Evolutionary conservation across 2,329 filamentous ascomycete species (phyloP).

Genomic region (Chaetomium sp.): DNA sequence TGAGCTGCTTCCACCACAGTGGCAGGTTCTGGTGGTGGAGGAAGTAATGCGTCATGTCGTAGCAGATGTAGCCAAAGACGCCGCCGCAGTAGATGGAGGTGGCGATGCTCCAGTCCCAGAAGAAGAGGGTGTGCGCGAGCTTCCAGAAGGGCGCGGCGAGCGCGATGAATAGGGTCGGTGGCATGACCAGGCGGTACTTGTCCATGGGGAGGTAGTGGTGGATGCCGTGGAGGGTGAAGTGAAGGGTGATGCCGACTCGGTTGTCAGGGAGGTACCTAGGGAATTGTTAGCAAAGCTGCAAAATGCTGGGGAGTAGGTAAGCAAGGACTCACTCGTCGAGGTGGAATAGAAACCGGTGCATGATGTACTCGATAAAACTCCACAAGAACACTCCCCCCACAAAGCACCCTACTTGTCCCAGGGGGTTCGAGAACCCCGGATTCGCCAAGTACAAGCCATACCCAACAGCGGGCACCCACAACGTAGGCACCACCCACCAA

Average conservation of each 20-base stretch:
- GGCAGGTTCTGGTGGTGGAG: constrained; percentile 92
- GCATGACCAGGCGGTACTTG: constrained; percentile 94
- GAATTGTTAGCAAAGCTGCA: constrained; percentile 25
- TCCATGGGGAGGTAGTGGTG: constrained; percentile 99
- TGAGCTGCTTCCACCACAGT: constrained; percentile 80
- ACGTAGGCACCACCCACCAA: constrained; percentile 79
- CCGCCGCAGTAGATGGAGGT: constrained; percentile 78
- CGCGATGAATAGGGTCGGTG: constrained; percentile 75
- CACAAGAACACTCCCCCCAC: constrained; percentile 67
- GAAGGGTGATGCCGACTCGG: constrained; percentile 72
- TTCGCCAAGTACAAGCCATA: constrained; percentile 66
- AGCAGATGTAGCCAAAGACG: constrained; percentile 91
- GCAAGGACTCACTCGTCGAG: constrained; percentile 67
- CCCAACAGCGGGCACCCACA: constrained; percentile 76
- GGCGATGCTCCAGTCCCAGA: constrained; percentile 76
- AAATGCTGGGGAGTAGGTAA: neutral
- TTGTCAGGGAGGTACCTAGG: constrained; percentile 82
- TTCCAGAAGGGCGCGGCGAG: constrained; percentile 90
- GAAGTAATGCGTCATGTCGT: constrained; percentile 98
- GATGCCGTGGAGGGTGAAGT: constrained; percentile 93
- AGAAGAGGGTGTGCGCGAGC: constrained; percentile 75
- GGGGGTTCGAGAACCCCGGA: constrained; percentile 48
- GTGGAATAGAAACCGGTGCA: constrained; percentile 92
- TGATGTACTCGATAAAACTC: constrained; percentile 80
- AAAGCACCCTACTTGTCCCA: constrained; percentile 56